Conservation (phyloP, 768 basidiomycete species). For the Mycena pura region DNA sequence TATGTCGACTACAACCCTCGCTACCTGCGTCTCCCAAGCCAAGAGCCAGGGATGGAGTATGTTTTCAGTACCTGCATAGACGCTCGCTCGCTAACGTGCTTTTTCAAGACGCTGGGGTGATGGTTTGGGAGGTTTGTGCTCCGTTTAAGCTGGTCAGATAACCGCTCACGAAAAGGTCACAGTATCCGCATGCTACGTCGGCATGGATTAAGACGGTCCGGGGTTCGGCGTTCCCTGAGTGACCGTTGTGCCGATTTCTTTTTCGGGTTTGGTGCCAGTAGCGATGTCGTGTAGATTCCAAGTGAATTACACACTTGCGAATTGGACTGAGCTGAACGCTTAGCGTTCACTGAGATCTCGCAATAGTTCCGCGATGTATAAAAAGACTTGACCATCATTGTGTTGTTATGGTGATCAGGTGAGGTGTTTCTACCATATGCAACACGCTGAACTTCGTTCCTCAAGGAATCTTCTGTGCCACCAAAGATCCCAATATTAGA, state of each 20-base stretch:
- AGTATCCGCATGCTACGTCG: slow-evolving; percentile 34
- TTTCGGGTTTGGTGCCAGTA: background rate
- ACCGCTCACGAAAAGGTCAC: background rate
- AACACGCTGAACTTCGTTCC: too few species aligned
- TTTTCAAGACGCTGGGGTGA: slow-evolving; percentile 20
- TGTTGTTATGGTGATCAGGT: too few species aligned
- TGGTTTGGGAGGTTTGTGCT: slow-evolving; percentile 24
- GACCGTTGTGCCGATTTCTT: background rate
- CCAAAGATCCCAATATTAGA: too few species aligned
- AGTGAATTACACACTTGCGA: too few species aligned
- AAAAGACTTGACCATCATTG: too few species aligned
- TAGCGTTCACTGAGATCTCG: too few species aligned
- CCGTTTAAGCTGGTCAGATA: background rate
- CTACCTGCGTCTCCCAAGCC: slow-evolving; percentile 29
- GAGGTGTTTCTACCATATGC: too few species aligned
- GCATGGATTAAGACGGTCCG: slow-evolving; percentile 37
- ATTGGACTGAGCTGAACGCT: too few species aligned
- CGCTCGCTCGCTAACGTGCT: background rate
- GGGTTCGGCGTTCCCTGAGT: slow-evolving; percentile 30
- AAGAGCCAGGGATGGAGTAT: slow-evolving; percentile 23
- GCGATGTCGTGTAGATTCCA: background rate
- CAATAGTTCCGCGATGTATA: too few species aligned
- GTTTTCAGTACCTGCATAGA: background rate
- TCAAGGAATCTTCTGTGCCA: too few species aligned
- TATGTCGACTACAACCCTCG: slow-evolving; percentile 27